phyloP scores from a whole-genome alignment of 768 basidiomycete genomes.

The Mycena leptocephala region DNA sequence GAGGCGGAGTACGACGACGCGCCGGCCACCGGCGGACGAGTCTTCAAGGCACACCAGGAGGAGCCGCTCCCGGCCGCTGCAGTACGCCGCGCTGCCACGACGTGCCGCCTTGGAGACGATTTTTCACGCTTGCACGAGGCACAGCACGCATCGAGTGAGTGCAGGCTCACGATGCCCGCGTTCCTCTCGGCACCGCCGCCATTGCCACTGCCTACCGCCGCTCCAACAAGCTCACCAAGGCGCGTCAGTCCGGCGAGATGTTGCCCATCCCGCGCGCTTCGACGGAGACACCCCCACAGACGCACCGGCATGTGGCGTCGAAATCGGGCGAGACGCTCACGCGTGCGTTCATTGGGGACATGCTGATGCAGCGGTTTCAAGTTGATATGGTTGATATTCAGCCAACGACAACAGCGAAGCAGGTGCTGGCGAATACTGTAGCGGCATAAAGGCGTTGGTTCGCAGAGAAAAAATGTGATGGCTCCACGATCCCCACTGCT shows the following conservation, averaged over 20 bases:
- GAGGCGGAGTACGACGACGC: constrained; percentile 49
- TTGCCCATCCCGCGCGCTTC: constrained; percentile 6
- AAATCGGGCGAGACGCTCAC: constrained; percentile 68
- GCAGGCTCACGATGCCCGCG: constrained; percentile 19
- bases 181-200: constrained; percentile 21
- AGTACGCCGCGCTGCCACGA: constrained; percentile 56
- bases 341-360: constrained; percentile 83
- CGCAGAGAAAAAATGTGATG: too few relatives aligned
- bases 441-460: too few relatives aligned
- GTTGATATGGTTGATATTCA: constrained; percentile 82
- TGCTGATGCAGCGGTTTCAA: constrained; percentile 85
- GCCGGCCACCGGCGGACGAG: constrained; percentile 34
- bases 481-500: too few relatives aligned
- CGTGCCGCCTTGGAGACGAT: constrained; percentile 36
- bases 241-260: constrained; percentile 24
- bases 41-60: constrained; percentile 30
- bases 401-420: constrained; percentile 42
- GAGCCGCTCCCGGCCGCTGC: constrained; percentile 41
- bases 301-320: constrained; percentile 41
- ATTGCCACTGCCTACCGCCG: not conserved
- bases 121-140: not conserved
- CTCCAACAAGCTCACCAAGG: constrained; percentile 32
- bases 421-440: too few relatives aligned
- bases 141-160: not conserved
- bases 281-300: constrained; percentile 32